These are phyloP conservation scores for Quercus alba DNA, from an alignment of 306 rosid species.

Conservation along the genomic window DNA sequence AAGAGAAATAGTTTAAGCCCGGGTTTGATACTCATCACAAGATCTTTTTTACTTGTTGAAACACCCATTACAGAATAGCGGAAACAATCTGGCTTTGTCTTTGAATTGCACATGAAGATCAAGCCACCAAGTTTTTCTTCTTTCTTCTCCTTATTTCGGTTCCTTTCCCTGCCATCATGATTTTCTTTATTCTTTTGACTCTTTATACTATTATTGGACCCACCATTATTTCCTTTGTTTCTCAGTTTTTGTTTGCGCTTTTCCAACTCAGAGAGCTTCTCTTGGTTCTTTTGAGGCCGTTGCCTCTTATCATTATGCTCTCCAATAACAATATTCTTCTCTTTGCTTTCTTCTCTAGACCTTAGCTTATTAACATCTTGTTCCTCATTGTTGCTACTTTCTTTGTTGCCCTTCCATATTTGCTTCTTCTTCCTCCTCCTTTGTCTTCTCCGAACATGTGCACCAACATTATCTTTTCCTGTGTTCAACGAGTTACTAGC, in stretches of 20 bases:
- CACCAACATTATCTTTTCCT: conserved; percentile 14
- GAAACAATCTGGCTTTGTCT: conserved; percentile 92
- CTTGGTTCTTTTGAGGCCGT: conserved; percentile 25
- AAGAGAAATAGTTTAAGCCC: conserved; percentile 80
- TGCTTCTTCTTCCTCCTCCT: conserved; percentile 22
- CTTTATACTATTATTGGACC: conserved; percentile 27
- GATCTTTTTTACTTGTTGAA: conserved; percentile 55
- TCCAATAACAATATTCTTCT: conserved; percentile 14
- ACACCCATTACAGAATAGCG: conserved; percentile 76
- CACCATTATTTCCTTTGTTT: conserved; percentile 24
- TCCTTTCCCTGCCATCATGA: conserved; percentile 20
- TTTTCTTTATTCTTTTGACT: conserved; percentile 30
- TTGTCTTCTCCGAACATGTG: conserved; percentile 17
- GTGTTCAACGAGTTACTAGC: conserved; percentile 22
- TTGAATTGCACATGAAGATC: conserved; percentile 93
- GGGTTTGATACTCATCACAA: conserved; percentile 57
- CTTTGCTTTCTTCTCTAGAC: conserved; percentile 24
- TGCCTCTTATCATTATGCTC: conserved; percentile 30
- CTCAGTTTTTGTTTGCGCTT: conserved; percentile 27
- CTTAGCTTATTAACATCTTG: conserved; percentile 16
- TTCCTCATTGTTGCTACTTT: conserved; percentile 26
- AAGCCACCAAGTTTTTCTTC: conserved; percentile 78
- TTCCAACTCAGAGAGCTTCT: conserved; percentile 14
- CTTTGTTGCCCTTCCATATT: conserved; percentile 16
- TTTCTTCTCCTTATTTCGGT: conserved; percentile 19